Evolutionary conservation across 1,139 yeast genomes (phyloP), one percentile per base, ranked within the genome.

Genomic region (Petasospora rhodanensis): DNA sequence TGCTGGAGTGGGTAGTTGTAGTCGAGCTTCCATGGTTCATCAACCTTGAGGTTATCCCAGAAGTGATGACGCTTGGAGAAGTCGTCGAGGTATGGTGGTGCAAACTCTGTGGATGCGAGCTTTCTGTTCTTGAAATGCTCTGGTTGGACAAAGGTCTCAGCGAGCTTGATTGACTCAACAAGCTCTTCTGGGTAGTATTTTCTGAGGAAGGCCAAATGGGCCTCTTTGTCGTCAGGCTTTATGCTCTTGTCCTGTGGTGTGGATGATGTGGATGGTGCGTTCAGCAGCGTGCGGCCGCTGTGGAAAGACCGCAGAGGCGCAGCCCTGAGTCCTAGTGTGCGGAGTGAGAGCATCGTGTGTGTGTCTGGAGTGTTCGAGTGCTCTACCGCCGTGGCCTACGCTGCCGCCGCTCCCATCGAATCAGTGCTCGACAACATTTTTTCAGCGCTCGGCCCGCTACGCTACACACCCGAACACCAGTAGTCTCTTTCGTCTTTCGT

Each of bases 121-220:
- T 61, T 59, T 28, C 62, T 62, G 21, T 56, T 47, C 6, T 54
- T 55, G 64, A 66, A 71, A 45, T 76, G 71, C 34, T 71, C 64
- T 13, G 95, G 93, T 12, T 75, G 67, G 33, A 86, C 77, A 23
- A 74, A 68, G 5, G 83, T 66, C 60, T 89, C 96, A 2, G 96
- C 82, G 32, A 82, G 70, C 48, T 83, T 66, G 48, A 89, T 85
- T 36, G 94, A 77, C 52, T 85, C 82, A 43, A 89, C 72, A 34
- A 87, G 66, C 38, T 79, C 80, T 18, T 86, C 86, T 8, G 85
- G 74, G 56, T 85, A 85, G 62, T 76, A 85, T 54, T 83, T 73
- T 29, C 73, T 62, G 45, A 85, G 70, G 43, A 71, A 73, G 31
- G 76, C 71, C 42, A 79, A 48, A 57, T 83, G 93, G 39, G 67